phyloP scores from a whole-genome alignment of 2,329 filamentous ascomycete species.

The Aspergillus candidus region DNA sequence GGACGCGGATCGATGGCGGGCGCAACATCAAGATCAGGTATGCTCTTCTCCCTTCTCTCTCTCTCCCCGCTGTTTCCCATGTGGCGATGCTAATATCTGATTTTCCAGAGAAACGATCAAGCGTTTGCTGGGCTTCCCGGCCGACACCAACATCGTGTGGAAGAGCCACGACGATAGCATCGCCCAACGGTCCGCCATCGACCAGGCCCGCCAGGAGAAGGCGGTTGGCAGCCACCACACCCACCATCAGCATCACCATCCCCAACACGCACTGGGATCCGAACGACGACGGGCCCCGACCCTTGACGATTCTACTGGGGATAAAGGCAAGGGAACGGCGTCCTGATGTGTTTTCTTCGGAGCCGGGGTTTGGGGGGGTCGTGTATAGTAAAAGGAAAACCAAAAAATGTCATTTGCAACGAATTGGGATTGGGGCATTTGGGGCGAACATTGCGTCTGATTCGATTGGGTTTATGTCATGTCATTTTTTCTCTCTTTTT shows the following conservation, averaged over 20 bases:
- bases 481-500: constrained; percentile 9
- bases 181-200: constrained; percentile 80
- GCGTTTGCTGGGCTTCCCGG: constrained; percentile 75
- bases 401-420: constrained; percentile 29
- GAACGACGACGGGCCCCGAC: constrained; percentile 39
- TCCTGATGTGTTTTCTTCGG: constrained; percentile 24
- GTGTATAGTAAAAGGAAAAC: constrained; percentile 35
- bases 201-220: constrained; percentile 87
- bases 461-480: constrained; percentile 25
- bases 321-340: constrained; percentile 36
- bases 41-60: constrained; percentile 25
- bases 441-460: constrained; percentile 36
- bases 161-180: constrained; percentile 97
- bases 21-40: constrained; percentile 95
- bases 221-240: constrained; percentile 30
- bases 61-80: constrained; percentile 14
- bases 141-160: constrained; percentile 87
- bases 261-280: constrained; percentile 26
- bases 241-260: constrained; percentile 15
- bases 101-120: constrained; percentile 79
- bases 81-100: constrained; percentile 1
- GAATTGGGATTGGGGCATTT: constrained; percentile 35
- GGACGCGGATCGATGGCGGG: constrained; percentile 89
- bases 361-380: constrained; percentile 22
- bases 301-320: constrained; percentile 39